Evolutionary conservation across 768 basidiomycete species (phyloP).

Genomic region (Amanita molliuscula): DNA sequence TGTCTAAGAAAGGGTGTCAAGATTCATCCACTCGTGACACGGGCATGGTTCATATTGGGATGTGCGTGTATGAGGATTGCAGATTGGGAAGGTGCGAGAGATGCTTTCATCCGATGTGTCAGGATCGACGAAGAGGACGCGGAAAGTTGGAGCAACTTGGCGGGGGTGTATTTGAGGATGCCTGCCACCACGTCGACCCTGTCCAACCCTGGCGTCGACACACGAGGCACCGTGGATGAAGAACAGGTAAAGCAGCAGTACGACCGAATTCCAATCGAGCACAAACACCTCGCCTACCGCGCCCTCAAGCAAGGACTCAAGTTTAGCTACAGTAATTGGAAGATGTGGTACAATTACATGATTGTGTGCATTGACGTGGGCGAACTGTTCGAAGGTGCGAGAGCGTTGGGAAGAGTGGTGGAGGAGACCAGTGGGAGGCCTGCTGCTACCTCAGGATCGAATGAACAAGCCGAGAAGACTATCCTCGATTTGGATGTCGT

Average conservation of each 20-base stretch:
- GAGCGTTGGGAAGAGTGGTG: conserved; percentile 74
- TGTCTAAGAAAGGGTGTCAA: conserved; percentile 67
- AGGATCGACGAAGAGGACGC: conserved; percentile 91
- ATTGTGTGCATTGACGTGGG: conserved; percentile 88
- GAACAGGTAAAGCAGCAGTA: conserved; percentile 18
- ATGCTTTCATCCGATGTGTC: conserved; percentile 81
- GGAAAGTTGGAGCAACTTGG: conserved; percentile 98
- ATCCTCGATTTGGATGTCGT: conserved; percentile 82
- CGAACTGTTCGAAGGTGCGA: conserved; percentile 79
- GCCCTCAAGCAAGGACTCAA: conserved; percentile 88
- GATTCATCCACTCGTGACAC: conserved; percentile 82
- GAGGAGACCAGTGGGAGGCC: conserved; percentile 51
- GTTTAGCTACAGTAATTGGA: conserved; percentile 83
- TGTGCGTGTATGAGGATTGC: conserved; percentile 80
- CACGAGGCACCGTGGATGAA: conserved; percentile 16
- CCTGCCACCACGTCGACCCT: conserved; percentile 24
- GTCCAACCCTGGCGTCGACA: conserved; percentile 1
- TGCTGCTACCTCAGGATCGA: conserved; percentile 9
- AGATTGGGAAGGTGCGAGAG: conserved; percentile 74
- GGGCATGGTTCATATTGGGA: conserved; percentile 96
- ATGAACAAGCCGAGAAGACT: conserved; percentile 16
- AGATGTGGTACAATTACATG: conserved; percentile 99
- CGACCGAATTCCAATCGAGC: conserved; percentile 41
- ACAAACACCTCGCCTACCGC: conserved; percentile 85
- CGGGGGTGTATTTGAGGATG: conserved; percentile 86